These are phyloP conservation scores for Pseudocercospora crystallina DNA, from an alignment of 2,329 filamentous ascomycete species.

Conservation along the genomic window DNA sequence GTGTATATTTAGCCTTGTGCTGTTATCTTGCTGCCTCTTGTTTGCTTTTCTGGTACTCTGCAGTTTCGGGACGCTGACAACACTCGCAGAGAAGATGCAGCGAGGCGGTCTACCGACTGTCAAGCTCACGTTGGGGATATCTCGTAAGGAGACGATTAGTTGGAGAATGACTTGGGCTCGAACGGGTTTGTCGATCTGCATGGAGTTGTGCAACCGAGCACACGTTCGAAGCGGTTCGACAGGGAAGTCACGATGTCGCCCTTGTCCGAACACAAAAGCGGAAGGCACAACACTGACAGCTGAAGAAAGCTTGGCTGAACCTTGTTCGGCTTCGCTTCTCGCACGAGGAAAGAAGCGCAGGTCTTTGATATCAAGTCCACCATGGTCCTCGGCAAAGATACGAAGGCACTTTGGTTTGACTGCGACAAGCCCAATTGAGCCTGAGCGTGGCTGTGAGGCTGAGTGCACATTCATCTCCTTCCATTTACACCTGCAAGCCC, in stretches of 20 bases:
- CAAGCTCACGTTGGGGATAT: background rate
- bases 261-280: too few relatives aligned
- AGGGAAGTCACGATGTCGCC: too few relatives aligned
- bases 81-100: background rate
- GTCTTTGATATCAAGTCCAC: background rate
- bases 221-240: too few relatives aligned
- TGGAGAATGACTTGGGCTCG: too few relatives aligned
- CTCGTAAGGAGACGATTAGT: too few relatives aligned
- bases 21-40: background rate
- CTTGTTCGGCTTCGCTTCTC: too few relatives aligned
- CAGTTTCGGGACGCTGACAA: background rate
- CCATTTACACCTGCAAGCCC: background rate
- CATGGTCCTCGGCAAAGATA: background rate
- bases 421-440: too few relatives aligned
- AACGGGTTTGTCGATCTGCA: too few relatives aligned
- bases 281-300: too few relatives aligned
- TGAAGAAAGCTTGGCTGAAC: too few relatives aligned
- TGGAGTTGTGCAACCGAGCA: too few relatives aligned
- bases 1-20: slow-evolving; percentile 10
- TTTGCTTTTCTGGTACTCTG: background rate
- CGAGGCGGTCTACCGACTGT: background rate
- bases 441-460: too few relatives aligned
- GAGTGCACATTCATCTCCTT: background rate
- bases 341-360: background rate
- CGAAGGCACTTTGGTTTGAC: background rate